Base-by-base conservation (phyloP, 2,329 filamentous ascomycete genomes). In the Colletotrichum sp. region DNA sequence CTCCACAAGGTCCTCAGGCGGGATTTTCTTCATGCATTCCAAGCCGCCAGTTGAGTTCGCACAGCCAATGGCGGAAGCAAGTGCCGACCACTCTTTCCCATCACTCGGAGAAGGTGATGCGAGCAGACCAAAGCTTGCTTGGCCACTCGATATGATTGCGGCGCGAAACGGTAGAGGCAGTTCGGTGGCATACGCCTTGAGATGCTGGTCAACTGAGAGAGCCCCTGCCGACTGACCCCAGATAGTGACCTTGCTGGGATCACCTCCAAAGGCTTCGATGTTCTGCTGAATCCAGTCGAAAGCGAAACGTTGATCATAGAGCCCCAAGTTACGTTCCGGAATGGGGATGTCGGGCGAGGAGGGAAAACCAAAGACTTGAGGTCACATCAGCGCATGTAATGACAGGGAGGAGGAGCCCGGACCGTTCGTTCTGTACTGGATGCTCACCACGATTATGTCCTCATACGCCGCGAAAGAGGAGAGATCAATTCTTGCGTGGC, bases 271-370 rank as follows among this genome's bases (percentile, higher is more conserved):
- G 8, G 78, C 80, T 7, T 26, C 72, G 8, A 81, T 80, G 34
- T 82, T 85, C 10, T 84, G 82, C 2, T 80, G 80, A 9, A 84
- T 26, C 82, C 82, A 85, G 15, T 84, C 80, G 0, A 84, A 80
- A 3, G 81, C 83, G 8, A 78, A 78, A 7, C 83, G 79, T 32
- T 83, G 80, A 60, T 83, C 80, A n/a, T 81, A 76, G 0, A 82
- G 30, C 6, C 81, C 79, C 10, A 83, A 77, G 36, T 82, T 83
- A 8, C 72, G 44, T 30, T 75, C 59, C 24, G 8, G 6, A 3
- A 32, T n/a, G 16, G 68, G 36, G 18, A 77, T 32, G 4, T 69
- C 72, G 3, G 24, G 66, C 2, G 67, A 49, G 15, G 66, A 18
- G 2, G 72, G 72, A 36, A 75, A 77, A 3, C 75, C 75, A 60